Evolutionary conservation across 768 basidiomycete species (phyloP).

Genomic region (Rhodotorula babjevae): DNA sequence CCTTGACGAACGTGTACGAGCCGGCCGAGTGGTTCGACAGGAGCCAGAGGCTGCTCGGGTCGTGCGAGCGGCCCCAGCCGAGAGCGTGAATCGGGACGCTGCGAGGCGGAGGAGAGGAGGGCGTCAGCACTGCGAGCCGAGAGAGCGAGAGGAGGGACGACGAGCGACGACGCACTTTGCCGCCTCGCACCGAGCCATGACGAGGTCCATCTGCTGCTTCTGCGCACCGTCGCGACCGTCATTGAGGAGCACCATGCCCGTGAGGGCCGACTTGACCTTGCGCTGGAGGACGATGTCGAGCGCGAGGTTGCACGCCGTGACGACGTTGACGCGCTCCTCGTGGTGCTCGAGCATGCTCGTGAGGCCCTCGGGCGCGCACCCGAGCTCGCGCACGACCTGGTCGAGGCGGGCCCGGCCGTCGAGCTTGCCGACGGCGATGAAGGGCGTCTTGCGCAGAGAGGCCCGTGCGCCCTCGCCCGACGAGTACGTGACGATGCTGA

Average conservation of each 20-base stretch:
- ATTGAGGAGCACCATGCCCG: conserved; percentile 87
- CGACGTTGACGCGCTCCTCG: conserved; percentile 94
- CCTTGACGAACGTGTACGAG: conserved; percentile 95
- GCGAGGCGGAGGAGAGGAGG: neutral
- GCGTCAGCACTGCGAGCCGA: neutral
- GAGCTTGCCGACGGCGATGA: conserved; percentile 59
- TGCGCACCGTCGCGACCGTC: conserved; percentile 88
- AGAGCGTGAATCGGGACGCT: conserved; percentile 90
- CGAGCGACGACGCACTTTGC: conserved; percentile 57
- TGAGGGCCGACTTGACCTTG: conserved; percentile 78
- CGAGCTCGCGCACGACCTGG: conserved; percentile 34
- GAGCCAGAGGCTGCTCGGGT: conserved; percentile 95
- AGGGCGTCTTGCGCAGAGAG: conserved; percentile 82
- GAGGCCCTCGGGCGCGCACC: conserved; percentile 55
- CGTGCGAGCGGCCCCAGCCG: conserved; percentile 93
- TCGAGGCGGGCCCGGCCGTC: conserved; percentile 35
- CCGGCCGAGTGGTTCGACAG: conserved; percentile 98
- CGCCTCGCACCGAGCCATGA: conserved; percentile 91
- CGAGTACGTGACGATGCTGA: conserved; percentile 89
- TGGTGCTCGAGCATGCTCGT: conserved; percentile 67
- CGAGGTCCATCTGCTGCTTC: conserved; percentile 95
- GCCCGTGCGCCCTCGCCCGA: conserved; percentile 59
- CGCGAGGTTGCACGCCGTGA: conserved; percentile 95
- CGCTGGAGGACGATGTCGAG: conserved; percentile 92
- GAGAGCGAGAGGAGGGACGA: neutral